Conservation (phyloP, 495 filamentous ascomycete genomes). For the Immersiella caudata region DNA sequence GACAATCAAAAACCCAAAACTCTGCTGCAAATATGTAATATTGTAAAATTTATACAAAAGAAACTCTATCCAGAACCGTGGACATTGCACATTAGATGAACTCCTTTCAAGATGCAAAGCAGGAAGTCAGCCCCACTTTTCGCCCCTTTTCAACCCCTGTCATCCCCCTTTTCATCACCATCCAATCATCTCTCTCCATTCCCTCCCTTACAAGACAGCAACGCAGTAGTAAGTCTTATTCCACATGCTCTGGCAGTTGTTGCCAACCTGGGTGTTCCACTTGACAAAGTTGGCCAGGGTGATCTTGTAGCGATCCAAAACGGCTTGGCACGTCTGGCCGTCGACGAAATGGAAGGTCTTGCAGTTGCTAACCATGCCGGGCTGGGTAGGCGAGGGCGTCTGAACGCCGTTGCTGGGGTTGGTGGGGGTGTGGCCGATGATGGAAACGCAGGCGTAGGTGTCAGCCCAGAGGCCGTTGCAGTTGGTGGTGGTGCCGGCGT, state of each 20-base stretch:
- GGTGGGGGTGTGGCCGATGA: constrained; percentile 29
- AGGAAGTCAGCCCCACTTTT: neutral
- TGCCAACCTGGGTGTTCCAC: constrained; percentile 39
- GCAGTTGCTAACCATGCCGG: constrained; percentile 40
- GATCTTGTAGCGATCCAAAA: constrained; percentile 38
- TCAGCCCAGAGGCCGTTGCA: constrained; percentile 46
- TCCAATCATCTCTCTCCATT: neutral
- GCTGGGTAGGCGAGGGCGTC: constrained; percentile 34
- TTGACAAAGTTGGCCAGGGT: constrained; percentile 34
- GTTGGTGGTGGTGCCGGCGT: constrained; percentile 30
- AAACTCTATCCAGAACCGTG: neutral
- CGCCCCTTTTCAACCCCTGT: neutral
- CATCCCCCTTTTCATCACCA: neutral
- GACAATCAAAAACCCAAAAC: too few species aligned
- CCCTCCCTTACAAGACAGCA: constrained; percentile 16
- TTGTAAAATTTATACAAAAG: neutral
- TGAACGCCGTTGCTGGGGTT: constrained; percentile 22
- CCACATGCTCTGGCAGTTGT: constrained; percentile 19
- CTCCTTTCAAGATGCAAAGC: neutral
- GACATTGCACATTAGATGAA: neutral
- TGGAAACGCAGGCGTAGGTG: constrained; percentile 35
- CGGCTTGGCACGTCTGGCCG: constrained; percentile 48
- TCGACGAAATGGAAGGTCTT: constrained; percentile 46
- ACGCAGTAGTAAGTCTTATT: constrained; percentile 15
- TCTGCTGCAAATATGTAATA: neutral